Conservation (phyloP, 2,329 filamentous ascomycete species). For the Zymoseptoria brevis region DNA sequence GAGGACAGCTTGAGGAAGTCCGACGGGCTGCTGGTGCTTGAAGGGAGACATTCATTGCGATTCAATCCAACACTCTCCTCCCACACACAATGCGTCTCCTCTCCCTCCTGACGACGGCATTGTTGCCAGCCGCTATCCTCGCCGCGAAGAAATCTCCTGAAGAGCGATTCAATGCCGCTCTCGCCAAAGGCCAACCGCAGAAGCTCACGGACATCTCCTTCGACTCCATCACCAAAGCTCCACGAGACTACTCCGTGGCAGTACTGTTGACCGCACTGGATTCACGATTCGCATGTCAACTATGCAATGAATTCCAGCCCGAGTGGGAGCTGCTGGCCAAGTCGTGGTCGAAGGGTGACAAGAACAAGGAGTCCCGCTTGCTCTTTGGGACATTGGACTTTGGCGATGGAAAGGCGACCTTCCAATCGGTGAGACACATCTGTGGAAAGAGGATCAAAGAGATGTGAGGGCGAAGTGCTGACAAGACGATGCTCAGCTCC, state of each 20-base stretch:
- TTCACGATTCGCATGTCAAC: conserved; percentile 68
- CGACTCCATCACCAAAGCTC: conserved; percentile 63
- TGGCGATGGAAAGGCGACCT: conserved; percentile 69
- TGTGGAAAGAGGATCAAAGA: neutral
- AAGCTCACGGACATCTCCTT: conserved; percentile 73
- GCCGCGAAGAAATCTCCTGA: conserved; percentile 50
- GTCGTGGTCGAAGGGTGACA: conserved; percentile 83
- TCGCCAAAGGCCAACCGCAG: conserved; percentile 62
- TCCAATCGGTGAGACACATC: conserved; percentile 62
- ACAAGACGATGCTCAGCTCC: conserved; percentile 54
- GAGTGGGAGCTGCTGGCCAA: conserved; percentile 84
- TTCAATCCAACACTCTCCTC: neutral
- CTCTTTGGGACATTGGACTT: conserved; percentile 87
- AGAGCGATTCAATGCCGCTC: conserved; percentile 65
- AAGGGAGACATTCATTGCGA: neutral
- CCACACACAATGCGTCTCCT: conserved; percentile 58
- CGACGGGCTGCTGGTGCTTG: neutral
- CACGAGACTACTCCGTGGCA: conserved; percentile 75
- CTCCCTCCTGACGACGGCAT: conserved; percentile 50
- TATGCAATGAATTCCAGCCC: conserved; percentile 86
- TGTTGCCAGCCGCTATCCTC: conserved; percentile 52
- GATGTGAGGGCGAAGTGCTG: neutral
- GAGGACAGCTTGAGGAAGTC: neutral
- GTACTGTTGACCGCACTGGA: conserved; percentile 85
- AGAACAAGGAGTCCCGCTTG: conserved; percentile 61